A percentile compares a stretch with the other conserved stretches of the same genome.
Conservation (phyloP, 805 yeast species). For the Cyberlindnera americana region DNA sequence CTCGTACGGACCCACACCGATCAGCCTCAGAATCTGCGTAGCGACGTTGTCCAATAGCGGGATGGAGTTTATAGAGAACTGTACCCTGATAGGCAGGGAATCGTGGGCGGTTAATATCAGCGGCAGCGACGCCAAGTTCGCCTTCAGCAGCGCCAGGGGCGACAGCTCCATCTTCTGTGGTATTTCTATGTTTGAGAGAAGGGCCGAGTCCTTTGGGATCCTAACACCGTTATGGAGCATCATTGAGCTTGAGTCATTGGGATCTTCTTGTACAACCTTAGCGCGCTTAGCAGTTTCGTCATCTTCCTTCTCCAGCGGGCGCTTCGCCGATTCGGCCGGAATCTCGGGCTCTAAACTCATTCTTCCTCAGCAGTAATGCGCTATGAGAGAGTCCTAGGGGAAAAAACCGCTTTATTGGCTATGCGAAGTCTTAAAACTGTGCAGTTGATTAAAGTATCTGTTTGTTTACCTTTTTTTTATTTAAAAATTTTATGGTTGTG, state of each 20-base stretch:
- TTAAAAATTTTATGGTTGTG: slow-evolving; percentile 3
- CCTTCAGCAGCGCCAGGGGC: slow-evolving; percentile 29
- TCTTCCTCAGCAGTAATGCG: too few species aligned
- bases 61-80: slow-evolving; percentile 60
- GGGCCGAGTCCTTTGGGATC: slow-evolving; percentile 24
- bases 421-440: too few species aligned
- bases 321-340: slow-evolving; percentile 1
- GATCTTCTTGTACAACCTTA: neutral
- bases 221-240: slow-evolving; percentile 18
- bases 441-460: too few species aligned
- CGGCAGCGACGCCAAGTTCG: slow-evolving; percentile 61
- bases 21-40: slow-evolving; percentile 69
- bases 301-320: neutral
- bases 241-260: neutral
- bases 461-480: slow-evolving; percentile 5
- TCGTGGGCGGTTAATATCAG: slow-evolving; percentile 54
- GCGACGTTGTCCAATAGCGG: slow-evolving; percentile 81
- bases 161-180: slow-evolving; percentile 14
- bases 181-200: slow-evolving; percentile 11
- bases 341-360: neutral
- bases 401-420: too few species aligned
- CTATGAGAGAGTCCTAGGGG: too few species aligned
- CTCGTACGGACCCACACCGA: slow-evolving; percentile 73
- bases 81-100: slow-evolving; percentile 48
- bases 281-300: slow-evolving; percentile 3